phyloP scores from a whole-genome alignment of 1,284 basidiomycete species.

The Fomitopsis schrenkii region DNA sequence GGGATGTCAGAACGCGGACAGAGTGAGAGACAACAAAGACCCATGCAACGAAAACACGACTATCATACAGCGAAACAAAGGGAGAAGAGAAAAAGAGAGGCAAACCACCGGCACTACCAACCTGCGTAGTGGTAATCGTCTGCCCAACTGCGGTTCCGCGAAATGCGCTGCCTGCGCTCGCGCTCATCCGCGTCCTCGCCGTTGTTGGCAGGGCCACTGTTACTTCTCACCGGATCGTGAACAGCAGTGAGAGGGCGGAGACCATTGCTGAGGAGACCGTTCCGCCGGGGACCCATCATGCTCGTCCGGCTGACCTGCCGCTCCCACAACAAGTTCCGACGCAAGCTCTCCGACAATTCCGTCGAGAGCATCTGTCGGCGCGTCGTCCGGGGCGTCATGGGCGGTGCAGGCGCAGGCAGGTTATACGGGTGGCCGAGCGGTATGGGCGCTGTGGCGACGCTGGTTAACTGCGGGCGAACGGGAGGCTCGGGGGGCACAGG shows the following conservation, averaged over 20 bases:
- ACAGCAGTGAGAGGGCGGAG: slow-evolving; percentile 39
- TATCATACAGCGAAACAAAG: slow-evolving; percentile 7
- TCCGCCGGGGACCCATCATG: slow-evolving; percentile 34
- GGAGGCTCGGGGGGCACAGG: slow-evolving; percentile 18
- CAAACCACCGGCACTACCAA: slow-evolving; percentile 40
- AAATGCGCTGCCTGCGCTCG: slow-evolving; percentile 40
- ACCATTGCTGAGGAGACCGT: slow-evolving; percentile 28
- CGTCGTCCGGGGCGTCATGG: slow-evolving; percentile 83
- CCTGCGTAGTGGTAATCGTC: slow-evolving; percentile 64
- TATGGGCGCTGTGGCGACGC: slow-evolving; percentile 42
- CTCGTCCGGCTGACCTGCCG: slow-evolving; percentile 62
- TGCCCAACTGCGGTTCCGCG: slow-evolving; percentile 65
- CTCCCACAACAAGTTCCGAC: slow-evolving; percentile 84
- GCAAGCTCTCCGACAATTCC: slow-evolving; percentile 82
- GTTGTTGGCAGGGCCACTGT: slow-evolving; percentile 17
- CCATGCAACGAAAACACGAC: slow-evolving; percentile 2
- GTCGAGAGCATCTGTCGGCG: slow-evolving; percentile 80
- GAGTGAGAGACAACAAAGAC: slow-evolving; percentile 5
- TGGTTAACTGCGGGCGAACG: slow-evolving; percentile 19
- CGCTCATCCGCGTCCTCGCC: slow-evolving; percentile 21
- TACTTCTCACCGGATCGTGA: slow-evolving; percentile 24
- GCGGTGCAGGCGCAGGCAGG: slow-evolving; percentile 60
- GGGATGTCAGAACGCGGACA: not conserved
- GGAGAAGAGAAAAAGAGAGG: not conserved
- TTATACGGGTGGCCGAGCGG: slow-evolving; percentile 71